Base-by-base conservation (phyloP, 2,329 filamentous ascomycete genomes). In the Tothia fuscella region DNA sequence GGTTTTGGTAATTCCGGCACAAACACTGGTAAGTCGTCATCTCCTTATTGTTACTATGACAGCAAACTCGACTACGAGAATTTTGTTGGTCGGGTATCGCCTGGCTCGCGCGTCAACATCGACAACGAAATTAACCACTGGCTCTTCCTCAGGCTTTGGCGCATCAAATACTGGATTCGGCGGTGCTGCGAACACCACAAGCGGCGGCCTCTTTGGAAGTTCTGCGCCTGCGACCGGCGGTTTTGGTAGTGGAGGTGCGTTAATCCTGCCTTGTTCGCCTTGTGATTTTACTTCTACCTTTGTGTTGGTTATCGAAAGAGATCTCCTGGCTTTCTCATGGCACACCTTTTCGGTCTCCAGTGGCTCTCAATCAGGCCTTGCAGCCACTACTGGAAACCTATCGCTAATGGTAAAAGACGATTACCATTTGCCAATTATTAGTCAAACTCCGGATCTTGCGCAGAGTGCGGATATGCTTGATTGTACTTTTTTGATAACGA, bases 11-110 rank as follows among this genome's bases (percentile, higher is more conserved):
- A 52, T 39, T 61, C 55, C 46, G 55, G 56, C 46, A 57, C 60
- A 42, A 60, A 56, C 48, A 55, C 68, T 61, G 72, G 76, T 79
- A 75, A 57, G 72, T 68, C 51, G 46, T 47, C 21, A 44, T 35
- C 51, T 49, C 49, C 48, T 42, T 44, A 39, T 50, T 47, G 33
- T 10, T 47, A 49, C 28, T 33, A n/a, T n/a, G n/a, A n/a, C n/a
- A n/a, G n/a, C n/a, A n/a, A n/a, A n/a, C 36, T 33, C 14, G 10
- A 35, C 25, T 24, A 14, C 16, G 30, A n/a, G 32, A 19, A 19
- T n/a, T 16, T 33, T 19, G 17, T 31, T 29, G 2, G 38, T 19
- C n/a, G 13, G 36, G 35, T 22, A 20, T 36, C 42, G 24, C 44
- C 43, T 44, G 6, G 33, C 33, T 21, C 38, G 39, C 46, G 49